These are phyloP conservation scores for Heterobasidion parviporum DNA, from an alignment of 1,284 basidiomycete genomes.

Conservation along the genomic window DNA sequence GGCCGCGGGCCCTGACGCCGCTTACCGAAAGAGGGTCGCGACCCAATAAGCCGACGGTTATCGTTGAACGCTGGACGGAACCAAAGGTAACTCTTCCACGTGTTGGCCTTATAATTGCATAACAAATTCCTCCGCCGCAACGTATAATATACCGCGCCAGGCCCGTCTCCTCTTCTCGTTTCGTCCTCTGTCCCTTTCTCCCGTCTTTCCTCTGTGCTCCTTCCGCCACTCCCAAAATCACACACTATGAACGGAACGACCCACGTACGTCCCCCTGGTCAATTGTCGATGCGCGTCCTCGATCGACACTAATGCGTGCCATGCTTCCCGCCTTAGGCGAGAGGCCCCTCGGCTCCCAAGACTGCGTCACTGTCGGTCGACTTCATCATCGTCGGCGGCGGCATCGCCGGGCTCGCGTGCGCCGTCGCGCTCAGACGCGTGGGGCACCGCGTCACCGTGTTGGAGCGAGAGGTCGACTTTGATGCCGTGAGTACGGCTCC, in stretches of 20 bases:
- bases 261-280: too few relatives aligned
- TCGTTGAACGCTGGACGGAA: not conserved
- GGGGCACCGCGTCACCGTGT: conserved; percentile 45
- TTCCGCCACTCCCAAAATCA: too few relatives aligned
- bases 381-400: conserved; percentile 43
- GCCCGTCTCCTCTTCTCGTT: not conserved
- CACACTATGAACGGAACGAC: too few relatives aligned
- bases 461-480: conserved; percentile 36
- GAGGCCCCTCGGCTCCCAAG: conserved; percentile 9
- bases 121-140: not conserved
- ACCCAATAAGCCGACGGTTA: not conserved
- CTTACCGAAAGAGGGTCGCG: not conserved
- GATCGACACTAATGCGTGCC: not conserved
- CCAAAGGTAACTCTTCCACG: not conserved
- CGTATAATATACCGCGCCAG: not conserved
- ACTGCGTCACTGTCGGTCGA: conserved; percentile 26
- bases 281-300: not conserved
- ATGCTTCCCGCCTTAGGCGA: not conserved
- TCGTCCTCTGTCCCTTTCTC: not conserved
- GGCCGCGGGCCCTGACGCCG: too few relatives aligned
- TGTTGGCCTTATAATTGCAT: not conserved
- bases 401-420: conserved; percentile 43
- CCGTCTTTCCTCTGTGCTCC: too few relatives aligned
- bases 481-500: conserved; percentile 22
- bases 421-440: conserved; percentile 45